Conservation (phyloP, 306 rosid genomes). For the Lagenaria siceraria region DNA sequence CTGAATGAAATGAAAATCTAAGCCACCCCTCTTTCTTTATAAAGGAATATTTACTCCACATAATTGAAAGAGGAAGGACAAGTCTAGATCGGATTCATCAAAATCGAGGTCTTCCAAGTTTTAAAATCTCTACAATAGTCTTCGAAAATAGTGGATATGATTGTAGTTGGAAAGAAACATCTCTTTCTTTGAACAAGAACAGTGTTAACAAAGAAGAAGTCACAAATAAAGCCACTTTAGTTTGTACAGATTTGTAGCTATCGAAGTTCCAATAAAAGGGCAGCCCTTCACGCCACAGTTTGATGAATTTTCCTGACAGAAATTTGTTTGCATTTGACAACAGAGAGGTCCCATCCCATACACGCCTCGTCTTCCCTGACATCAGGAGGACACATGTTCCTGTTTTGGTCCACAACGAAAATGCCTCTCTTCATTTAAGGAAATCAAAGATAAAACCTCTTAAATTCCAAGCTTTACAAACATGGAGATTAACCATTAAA, state of each 20-base stretch:
- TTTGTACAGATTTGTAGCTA: neutral
- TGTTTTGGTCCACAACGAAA: neutral
- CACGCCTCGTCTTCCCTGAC: neutral
- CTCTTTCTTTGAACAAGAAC: neutral
- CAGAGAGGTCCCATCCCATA: constrained; percentile 17
- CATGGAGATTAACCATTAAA: neutral
- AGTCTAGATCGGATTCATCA: neutral
- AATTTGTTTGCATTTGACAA: constrained; percentile 8
- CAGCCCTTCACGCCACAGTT: neutral
- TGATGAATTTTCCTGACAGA: constrained; percentile 1
- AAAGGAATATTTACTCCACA: neutral
- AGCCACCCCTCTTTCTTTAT: no score
- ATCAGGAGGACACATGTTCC: neutral
- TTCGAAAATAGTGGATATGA: neutral
- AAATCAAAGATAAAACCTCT: neutral
- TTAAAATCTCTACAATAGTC: neutral
- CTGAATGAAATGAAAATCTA: neutral
- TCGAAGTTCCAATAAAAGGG: neutral
- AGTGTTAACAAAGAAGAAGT: neutral
- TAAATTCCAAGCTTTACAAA: neutral
- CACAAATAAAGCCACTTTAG: neutral
- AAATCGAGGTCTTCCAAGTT: neutral
- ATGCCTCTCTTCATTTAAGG: neutral
- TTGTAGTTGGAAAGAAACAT: neutral
- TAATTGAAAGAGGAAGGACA: neutral